Evolutionary conservation across 345 rosid species (phyloP), one percentile per base, ranked within the genome.

Genomic region (Euphorbia tirucalli): DNA sequence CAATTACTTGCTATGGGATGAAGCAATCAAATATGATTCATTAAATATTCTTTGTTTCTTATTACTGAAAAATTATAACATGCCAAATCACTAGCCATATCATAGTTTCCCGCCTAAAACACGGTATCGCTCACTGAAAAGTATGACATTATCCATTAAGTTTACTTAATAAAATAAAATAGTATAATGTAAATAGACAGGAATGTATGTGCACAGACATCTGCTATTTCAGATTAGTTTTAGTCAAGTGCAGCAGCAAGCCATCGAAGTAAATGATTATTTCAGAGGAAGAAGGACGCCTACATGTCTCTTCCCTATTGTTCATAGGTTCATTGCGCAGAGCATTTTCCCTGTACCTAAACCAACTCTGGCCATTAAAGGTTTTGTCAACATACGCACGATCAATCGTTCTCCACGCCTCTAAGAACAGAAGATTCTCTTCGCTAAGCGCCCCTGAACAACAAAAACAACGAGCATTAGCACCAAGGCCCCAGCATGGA

Each of bases 341-440:
- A 11, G 97, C 97, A 78, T 86, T 80, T 80, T 94, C 97, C 85
- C 98, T 87, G 60, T 94, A 94, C 60, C 92, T 92, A 82, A 94
- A 94, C 98, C 98, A 92, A 80, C 95, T 90, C 77, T 94, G 98
- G 9, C 96, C 98, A 73, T 94, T 94, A 73, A 94, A 94, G 56
- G 85, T 87, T 75, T 94, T 94, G 75, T 94, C 98, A 18, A 92
- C 75, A 73, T 88, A 94, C 0, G 98, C 96, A 41, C 96, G 96
- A 75, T 92, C 98, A 77, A 94, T 90, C 14, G 95, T 89, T 70
- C 98, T 90, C 97, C 98, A 94, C 67, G 98, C 98, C 77, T 94
- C 98, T 24, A 94, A 66, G 78, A 94, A 94, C 57, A 94, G 86
- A 65, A 90, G 88, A 82, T 90, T 94, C 79, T 90, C 96, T 70